Base-by-base conservation (phyloP, 1,284 basidiomycete genomes). In the Melampsora occidentalis region DNA sequence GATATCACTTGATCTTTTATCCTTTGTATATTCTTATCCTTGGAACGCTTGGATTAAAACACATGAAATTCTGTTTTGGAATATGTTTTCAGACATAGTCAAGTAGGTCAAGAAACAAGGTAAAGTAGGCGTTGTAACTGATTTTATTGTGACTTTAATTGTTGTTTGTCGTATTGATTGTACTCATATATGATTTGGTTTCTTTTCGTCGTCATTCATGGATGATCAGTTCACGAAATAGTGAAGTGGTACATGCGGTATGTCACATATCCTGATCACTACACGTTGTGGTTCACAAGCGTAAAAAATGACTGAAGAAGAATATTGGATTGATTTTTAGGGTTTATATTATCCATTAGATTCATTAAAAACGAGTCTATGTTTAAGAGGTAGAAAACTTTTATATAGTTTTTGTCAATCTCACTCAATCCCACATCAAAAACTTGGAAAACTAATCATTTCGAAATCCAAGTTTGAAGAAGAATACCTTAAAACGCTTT, bases 171-270 rank as follows among this genome's bases (percentile, higher is more conserved):
- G 22, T 59, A 25, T 20, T 59, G 4, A 22, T 4, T 22, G 12
- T 14, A 16, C 10, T 14, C 14, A 4, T 46, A 14, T 46, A 46
- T 16, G 10, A 12, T 46, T 16, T 46, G 10, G 14, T 46, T 14
- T 46, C 42, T 46, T 46, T 46, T 46, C 10, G 2, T 14, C 42
- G 42, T 9, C 14, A 57, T 20, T 25, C 4, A 9, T 28, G 53
- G 35, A 12, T 25, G 31, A 35, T 28, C 77, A 94, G 92, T 82
- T 94, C 94, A 51, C 89, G 96, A 25, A 97, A 97, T 82, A 96
- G 93, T 0, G 96, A 98, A 81, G 96, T 99, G 18, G 91, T 97
- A 61, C 95, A 97, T 84, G 92, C 93, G 78, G 92, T 71, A 16
- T 48, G 53, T 61, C n/a, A 25, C 35, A 39, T 9, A n/a, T 46